Percentiles rank a stretch among this genome's conserved stretches.
Conservation (phyloP, 768 basidiomycete genomes). For the Clitopilus passeckerianus region DNA sequence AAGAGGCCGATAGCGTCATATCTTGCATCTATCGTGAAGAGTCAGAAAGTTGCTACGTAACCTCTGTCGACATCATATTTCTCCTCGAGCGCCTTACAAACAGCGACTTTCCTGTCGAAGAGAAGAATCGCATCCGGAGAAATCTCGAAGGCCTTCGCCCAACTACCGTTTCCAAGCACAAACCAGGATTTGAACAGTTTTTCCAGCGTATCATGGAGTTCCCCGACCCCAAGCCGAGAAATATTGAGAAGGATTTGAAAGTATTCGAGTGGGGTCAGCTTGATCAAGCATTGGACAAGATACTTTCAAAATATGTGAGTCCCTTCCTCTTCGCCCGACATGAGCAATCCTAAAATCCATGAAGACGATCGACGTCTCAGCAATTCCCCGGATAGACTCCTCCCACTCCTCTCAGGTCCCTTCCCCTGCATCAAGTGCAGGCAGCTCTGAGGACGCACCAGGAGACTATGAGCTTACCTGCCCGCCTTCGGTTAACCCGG, state of each 20-base stretch:
- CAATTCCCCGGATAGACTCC: constrained; percentile 19
- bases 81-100: constrained; percentile 75
- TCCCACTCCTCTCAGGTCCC: constrained; percentile 27
- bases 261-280: constrained; percentile 75
- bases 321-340: not conserved
- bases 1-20: constrained; percentile 74
- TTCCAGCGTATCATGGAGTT: constrained; percentile 97
- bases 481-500: constrained; percentile 9
- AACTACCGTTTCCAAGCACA: constrained; percentile 85
- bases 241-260: constrained; percentile 96
- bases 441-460: constrained; percentile 9
- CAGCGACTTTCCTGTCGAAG: constrained; percentile 86
- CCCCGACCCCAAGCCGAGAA: constrained; percentile 88
- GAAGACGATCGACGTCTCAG: constrained; percentile 47
- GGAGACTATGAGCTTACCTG: constrained; percentile 6
- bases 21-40: constrained; percentile 92
- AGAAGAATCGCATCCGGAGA: constrained; percentile 93
- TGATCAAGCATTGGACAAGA: constrained; percentile 72
- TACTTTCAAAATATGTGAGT: constrained; percentile 81
- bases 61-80: constrained; percentile 94
- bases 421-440: constrained; percentile 18
- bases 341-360: not conserved
- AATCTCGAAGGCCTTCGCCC: constrained; percentile 93
- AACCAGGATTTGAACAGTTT: constrained; percentile 74
- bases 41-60: constrained; percentile 75